Conservation (phyloP, 1,284 basidiomycete genomes). For the Fistulinella staudtii region DNA sequence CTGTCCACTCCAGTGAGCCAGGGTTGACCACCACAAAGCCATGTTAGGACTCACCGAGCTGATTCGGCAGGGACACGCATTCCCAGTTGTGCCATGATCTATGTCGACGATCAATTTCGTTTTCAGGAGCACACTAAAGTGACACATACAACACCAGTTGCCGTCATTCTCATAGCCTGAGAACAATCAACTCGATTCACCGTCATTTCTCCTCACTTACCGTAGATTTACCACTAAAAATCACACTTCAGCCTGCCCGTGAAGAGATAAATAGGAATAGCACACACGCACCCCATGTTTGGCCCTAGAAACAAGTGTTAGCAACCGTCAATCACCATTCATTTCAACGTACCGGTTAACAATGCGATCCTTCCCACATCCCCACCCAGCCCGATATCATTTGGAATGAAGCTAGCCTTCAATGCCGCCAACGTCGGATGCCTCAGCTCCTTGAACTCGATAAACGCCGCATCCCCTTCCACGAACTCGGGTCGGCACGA, state of each 20-base stretch:
- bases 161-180: slow-evolving; percentile 93
- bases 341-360: slow-evolving; percentile 67
- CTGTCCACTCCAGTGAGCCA: slow-evolving; percentile 35
- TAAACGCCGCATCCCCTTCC: slow-evolving; percentile 71
- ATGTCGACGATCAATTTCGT: slow-evolving; percentile 8
- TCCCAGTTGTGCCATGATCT: slow-evolving; percentile 98
- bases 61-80: slow-evolving; percentile 90
- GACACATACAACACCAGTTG: slow-evolving; percentile 72
- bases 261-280: background rate
- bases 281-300: slow-evolving; percentile 75
- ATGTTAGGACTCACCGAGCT: slow-evolving; percentile 55
- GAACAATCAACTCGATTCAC: slow-evolving; percentile 6
- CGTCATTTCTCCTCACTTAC: slow-evolving; percentile 37
- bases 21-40: background rate
- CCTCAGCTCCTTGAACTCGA: slow-evolving; percentile 78
- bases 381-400: slow-evolving; percentile 86
- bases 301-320: slow-evolving; percentile 51
- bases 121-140: background rate
- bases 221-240: slow-evolving; percentile 76
- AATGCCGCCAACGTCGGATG: slow-evolving; percentile 79
- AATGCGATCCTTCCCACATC: slow-evolving; percentile 77
- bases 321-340: background rate
- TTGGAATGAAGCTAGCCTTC: slow-evolving; percentile 86
- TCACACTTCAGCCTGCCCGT: slow-evolving; percentile 1
- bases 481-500: slow-evolving; percentile 88